Percentiles rank a stretch among this genome's conserved stretches.
Conservation (phyloP, 2,329 filamentous ascomycete species). For the Nemania abortiva region DNA sequence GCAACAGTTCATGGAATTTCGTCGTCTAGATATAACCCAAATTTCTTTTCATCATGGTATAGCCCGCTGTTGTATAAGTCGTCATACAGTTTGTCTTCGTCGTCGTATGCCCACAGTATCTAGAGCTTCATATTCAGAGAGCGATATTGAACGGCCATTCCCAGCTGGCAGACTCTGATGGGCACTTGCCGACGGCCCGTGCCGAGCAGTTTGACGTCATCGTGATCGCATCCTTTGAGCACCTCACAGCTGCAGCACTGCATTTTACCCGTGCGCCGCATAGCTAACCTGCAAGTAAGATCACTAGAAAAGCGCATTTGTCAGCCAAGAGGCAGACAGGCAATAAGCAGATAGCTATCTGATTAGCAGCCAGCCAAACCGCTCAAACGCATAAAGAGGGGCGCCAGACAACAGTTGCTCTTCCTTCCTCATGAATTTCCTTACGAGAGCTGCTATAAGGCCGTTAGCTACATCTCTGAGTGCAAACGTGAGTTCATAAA, state of each 20-base stretch:
- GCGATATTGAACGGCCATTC: neutral
- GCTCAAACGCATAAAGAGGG: constrained; percentile 15
- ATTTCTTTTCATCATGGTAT: too few species aligned
- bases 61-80: too few species aligned
- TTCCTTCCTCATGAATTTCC: constrained; percentile 56
- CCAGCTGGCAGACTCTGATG: constrained; percentile 15
- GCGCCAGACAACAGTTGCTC: constrained; percentile 7
- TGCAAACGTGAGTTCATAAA: constrained; percentile 48
- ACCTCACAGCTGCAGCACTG: constrained; percentile 29
- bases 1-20: too few species aligned
- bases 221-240: constrained; percentile 26
- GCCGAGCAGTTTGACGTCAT: constrained; percentile 43
- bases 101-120: too few species aligned
- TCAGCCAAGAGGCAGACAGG: constrained; percentile 38
- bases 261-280: constrained; percentile 17
- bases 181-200: constrained; percentile 28
- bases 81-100: too few species aligned
- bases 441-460: constrained; percentile 53
- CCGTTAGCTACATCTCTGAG: constrained; percentile 49
- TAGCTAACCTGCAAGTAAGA: neutral
- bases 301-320: constrained; percentile 38
- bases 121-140: neutral
- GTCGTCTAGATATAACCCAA: too few species aligned
- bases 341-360: neutral
- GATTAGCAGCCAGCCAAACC: neutral